Percentiles rank a stretch among this genome's conserved stretches.
phyloP scores from a whole-genome alignment of 805 yeast genomes.

The Starmerella asiatica region DNA sequence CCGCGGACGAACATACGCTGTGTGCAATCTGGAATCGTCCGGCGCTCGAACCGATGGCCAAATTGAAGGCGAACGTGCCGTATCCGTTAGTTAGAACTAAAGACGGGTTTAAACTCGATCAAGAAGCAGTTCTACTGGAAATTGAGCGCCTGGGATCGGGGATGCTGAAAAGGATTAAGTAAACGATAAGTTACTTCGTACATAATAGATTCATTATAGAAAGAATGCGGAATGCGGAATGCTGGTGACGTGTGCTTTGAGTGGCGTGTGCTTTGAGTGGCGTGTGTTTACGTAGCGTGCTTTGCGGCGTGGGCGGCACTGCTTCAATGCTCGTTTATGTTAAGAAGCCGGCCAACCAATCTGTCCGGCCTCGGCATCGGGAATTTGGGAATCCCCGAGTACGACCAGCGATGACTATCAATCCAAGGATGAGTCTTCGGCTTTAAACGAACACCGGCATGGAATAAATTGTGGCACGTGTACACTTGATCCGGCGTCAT shows the following conservation, averaged over 20 bases:
- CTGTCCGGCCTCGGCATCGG: conserved; percentile 24
- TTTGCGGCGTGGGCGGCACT: too few relatives aligned
- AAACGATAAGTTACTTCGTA: too few relatives aligned
- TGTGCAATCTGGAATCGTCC: conserved; percentile 73
- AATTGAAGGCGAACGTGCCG: conserved; percentile 69
- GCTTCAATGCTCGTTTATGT: too few relatives aligned
- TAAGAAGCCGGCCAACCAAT: not conserved
- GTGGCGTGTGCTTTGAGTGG: too few relatives aligned
- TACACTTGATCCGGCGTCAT: conserved; percentile 24
- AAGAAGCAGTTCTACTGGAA: conserved; percentile 59
- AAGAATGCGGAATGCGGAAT: too few relatives aligned
- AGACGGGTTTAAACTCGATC: conserved; percentile 37
- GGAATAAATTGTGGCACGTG: conserved; percentile 15
- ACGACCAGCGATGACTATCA: not conserved
- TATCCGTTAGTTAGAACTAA: conserved; percentile 40
- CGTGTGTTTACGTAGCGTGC: too few relatives aligned
- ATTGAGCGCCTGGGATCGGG: conserved; percentile 36
- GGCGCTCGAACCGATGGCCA: conserved; percentile 38
- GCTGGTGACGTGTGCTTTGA: too few relatives aligned
- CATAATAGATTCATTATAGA: too few relatives aligned
- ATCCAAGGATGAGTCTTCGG: not conserved
- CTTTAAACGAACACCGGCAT: conserved; percentile 8
- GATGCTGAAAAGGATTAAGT: conserved; percentile 18
- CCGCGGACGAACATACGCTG: conserved; percentile 37
- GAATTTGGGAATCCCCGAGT: conserved; percentile 19